Percentiles rank a stretch among this genome's conserved stretches.
Conservation (phyloP, 2,329 filamentous ascomycete genomes). For the Alternaria metachromatica region DNA sequence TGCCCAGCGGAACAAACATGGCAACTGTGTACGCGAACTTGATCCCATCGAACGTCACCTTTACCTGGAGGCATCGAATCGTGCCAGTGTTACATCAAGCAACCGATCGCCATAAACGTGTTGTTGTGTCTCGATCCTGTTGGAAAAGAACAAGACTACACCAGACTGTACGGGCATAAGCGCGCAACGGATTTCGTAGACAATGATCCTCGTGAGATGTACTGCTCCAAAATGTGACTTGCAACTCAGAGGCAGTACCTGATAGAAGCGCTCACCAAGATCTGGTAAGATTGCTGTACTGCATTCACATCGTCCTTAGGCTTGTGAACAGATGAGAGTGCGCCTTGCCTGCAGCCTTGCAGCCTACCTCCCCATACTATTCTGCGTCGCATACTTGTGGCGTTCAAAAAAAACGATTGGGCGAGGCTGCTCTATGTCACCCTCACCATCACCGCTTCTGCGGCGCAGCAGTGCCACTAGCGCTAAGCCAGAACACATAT, state of each 20-base stretch:
- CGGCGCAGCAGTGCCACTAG: slow-evolving; percentile 11
- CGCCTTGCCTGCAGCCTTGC: not conserved
- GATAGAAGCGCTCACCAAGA: not conserved
- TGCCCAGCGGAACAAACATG: not conserved
- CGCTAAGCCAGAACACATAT: slow-evolving; percentile 9
- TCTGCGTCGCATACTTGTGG: not conserved
- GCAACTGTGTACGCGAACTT: no score
- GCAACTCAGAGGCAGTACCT: not conserved
- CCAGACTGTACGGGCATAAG: not conserved
- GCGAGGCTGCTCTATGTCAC: not conserved
- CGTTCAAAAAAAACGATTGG: not conserved
- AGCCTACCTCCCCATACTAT: not conserved
- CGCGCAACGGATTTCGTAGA: no score
- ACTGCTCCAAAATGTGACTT: not conserved
- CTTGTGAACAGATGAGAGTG: not conserved
- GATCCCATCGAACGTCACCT: not conserved
- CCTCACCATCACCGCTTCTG: not conserved
- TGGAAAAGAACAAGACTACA: not conserved
- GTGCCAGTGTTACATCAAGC: not conserved
- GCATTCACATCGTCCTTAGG: not conserved
- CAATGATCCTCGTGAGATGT: not conserved
- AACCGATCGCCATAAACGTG: not conserved
- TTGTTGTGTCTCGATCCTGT: not conserved
- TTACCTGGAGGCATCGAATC: not conserved
- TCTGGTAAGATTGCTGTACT: not conserved